phyloP scores from a whole-genome alignment of 2,329 filamentous ascomycete genomes.

The Hypoxylon sp. region DNA sequence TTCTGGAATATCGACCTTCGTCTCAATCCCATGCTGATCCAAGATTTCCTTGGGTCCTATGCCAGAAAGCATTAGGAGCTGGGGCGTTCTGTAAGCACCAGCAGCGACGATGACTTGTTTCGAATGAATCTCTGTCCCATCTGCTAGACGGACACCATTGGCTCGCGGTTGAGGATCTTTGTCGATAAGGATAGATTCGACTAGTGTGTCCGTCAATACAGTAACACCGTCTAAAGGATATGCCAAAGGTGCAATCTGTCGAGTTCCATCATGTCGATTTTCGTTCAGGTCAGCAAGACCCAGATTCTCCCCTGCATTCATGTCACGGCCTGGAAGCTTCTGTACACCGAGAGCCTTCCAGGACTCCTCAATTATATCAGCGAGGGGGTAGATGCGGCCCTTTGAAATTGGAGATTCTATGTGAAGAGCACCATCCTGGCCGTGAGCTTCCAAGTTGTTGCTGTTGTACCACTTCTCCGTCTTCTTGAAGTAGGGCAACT shows the following conservation, averaged over 20 bases:
- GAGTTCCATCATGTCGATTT: slow-evolving; percentile 41
- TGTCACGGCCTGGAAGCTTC: slow-evolving; percentile 35
- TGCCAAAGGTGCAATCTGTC: slow-evolving; percentile 36
- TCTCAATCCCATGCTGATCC: slow-evolving; percentile 37
- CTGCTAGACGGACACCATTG: slow-evolving; percentile 32
- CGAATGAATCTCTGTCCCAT: slow-evolving; percentile 31
- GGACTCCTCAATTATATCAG: slow-evolving; percentile 48
- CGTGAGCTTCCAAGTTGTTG: slow-evolving; percentile 45
- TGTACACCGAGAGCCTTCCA: slow-evolving; percentile 55
- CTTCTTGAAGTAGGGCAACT: slow-evolving; percentile 60
- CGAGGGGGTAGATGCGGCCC: slow-evolving; percentile 55
- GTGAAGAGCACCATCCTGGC: slow-evolving; percentile 49
- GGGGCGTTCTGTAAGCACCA: slow-evolving; percentile 43
- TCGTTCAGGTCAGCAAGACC: slow-evolving; percentile 48
- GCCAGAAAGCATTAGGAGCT: slow-evolving; percentile 46
- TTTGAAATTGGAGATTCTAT: slow-evolving; percentile 50
- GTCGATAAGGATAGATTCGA: slow-evolving; percentile 39
- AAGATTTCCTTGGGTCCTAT: slow-evolving; percentile 39
- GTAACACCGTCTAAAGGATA: slow-evolving; percentile 36
- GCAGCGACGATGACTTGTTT: slow-evolving; percentile 40
- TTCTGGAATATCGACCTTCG: slow-evolving; percentile 35
- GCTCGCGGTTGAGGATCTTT: slow-evolving; percentile 10
- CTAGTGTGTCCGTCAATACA: slow-evolving; percentile 42
- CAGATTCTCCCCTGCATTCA: slow-evolving; percentile 46
- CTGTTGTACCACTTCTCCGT: slow-evolving; percentile 51